Base-by-base conservation (phyloP, 768 basidiomycete genomes). In the Rhizopogon salebrosus region DNA sequence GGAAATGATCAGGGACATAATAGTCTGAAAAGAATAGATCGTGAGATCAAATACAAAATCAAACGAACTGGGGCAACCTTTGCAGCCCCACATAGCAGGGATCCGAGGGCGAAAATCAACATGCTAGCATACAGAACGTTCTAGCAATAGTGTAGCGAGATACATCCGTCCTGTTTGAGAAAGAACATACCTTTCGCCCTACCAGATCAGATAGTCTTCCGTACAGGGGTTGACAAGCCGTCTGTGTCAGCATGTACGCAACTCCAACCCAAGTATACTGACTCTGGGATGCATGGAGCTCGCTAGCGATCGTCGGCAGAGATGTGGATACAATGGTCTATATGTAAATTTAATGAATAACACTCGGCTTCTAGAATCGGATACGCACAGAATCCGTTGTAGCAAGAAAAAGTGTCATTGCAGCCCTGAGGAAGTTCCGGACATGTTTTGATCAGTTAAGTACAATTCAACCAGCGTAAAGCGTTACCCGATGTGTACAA, bases 211-310 rank as follows among this genome's bases (percentile, higher is more conserved):
- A 90, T 37, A 92, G 68, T 60, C 80, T 80, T 49, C 87, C 90
- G 62, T 91, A 92, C 23, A 93, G 69, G 27, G 90, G 90, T 62
- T 93, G 90, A 56, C 84, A 85, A 24, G 87, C 88, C 1, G 90
- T 92, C 61, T 92, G 90, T 1, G 89, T 89, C 53, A 92, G 78
- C 79, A 92, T 81, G 61, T 93, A 93, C 14, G 87, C 78, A 29
- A 90, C 85, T 16, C 84, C 87, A 46, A 93, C 87, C 91, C 91
- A 93, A 22, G 85, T 88, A 62, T 92, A 93, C 62, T 91, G 82
- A 49, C 72, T 78, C 52, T 83, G 78, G 29, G 85, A 80, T 16
- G 87, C 89, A 26, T 73, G 57, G 29, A 93, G 76, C 38, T 89
- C 79, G 54, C 77, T 80, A 14, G 84, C 75, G 55, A 93, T 92